phyloP scores from a whole-genome alignment of 495 filamentous ascomycete species.

The Neurospora sp. region DNA sequence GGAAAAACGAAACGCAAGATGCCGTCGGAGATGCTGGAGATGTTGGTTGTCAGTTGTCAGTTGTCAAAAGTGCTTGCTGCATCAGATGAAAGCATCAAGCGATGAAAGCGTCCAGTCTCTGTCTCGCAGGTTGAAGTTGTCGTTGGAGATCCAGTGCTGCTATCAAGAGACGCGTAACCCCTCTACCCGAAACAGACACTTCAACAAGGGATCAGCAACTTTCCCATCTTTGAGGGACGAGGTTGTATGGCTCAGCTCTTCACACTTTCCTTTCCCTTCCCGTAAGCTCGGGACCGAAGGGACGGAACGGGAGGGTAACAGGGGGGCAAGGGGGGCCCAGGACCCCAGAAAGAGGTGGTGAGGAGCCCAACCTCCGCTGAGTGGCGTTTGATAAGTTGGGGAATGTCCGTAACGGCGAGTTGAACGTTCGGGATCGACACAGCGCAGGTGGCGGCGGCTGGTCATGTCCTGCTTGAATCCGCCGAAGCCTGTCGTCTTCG shows the following conservation, averaged over 20 bases:
- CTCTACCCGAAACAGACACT: neutral
- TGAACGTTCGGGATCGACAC: neutral
- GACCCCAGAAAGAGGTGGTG: neutral
- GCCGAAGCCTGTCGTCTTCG: neutral
- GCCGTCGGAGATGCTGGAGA: neutral
- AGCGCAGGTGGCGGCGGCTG: neutral
- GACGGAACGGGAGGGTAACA: neutral
- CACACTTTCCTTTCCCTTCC: neutral
- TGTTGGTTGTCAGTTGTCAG: neutral
- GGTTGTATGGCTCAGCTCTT: neutral
- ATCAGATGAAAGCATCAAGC: neutral
- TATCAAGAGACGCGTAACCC: neutral
- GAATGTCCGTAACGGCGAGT: conserved; percentile 15
- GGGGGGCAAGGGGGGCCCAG: neutral
- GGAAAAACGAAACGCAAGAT: neutral
- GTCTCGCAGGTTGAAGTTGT: neutral
- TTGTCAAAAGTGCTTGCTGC: neutral
- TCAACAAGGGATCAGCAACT: neutral
- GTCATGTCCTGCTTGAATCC: neutral
- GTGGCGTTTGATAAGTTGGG: conserved; percentile 6
- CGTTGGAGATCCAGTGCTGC: neutral
- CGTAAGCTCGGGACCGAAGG: neutral
- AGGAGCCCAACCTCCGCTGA: neutral
- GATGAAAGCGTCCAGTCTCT: neutral
- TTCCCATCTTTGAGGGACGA: neutral